phyloP scores from a whole-genome alignment of 371 early-diverging fungal genomes.

The Apophysomyces variabilis region DNA sequence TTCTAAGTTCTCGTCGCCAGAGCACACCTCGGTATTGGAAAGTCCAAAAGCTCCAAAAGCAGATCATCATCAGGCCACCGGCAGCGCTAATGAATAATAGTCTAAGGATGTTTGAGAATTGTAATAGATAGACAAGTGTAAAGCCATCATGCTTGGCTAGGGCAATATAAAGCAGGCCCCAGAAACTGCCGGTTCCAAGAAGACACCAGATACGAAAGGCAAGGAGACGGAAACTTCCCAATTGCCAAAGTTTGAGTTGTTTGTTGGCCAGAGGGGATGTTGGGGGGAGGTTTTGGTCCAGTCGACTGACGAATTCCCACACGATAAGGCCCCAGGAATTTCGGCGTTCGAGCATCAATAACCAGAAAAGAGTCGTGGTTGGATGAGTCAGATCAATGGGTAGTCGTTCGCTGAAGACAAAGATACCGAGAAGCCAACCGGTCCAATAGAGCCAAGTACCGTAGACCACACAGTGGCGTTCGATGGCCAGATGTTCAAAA shows the following conservation, averaged over 20 bases:
- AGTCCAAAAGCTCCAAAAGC: constrained; percentile 73
- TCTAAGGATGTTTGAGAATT: constrained; percentile 44
- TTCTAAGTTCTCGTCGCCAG: constrained; percentile 64
- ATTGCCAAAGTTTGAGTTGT: constrained; percentile 26
- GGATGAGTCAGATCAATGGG: constrained; percentile 37
- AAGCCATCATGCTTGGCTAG: constrained; percentile 53
- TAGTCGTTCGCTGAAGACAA: constrained; percentile 48
- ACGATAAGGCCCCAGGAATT: constrained; percentile 70
- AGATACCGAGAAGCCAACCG: constrained; percentile 60
- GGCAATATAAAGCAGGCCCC: constrained; percentile 61
- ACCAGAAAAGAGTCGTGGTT: constrained; percentile 48
- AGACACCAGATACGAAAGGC: constrained; percentile 66
- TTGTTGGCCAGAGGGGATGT: constrained; percentile 13
- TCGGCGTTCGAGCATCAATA: constrained; percentile 60
- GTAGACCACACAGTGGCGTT: constrained; percentile 63
- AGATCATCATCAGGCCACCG: constrained; percentile 60
- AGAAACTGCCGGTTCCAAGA: constrained; percentile 60
- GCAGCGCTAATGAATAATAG: constrained; percentile 54
- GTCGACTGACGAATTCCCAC: constrained; percentile 62
- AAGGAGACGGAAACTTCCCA: constrained; percentile 31
- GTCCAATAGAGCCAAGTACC: constrained; percentile 70
- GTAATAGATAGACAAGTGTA: constrained; percentile 44
- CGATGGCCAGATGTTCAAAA: constrained; percentile 47
- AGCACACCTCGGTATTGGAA: constrained; percentile 69
- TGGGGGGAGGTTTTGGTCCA: constrained; percentile 35